phyloP scores from a whole-genome alignment of 352 stramenopile genomes.

The Phytophthora vignae region DNA sequence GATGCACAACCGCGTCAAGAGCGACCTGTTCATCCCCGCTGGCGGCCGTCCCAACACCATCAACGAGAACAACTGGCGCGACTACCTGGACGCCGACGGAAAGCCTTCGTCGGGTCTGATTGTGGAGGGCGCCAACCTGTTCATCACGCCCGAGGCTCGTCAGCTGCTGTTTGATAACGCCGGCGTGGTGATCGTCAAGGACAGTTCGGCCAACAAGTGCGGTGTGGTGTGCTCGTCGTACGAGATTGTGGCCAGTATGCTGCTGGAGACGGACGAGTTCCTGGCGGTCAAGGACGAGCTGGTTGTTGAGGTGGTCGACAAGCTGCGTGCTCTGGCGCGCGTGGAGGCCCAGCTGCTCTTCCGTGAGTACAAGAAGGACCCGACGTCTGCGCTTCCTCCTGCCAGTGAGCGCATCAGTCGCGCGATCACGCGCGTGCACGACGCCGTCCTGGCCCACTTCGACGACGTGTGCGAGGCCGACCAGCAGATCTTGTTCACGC shows the following conservation, averaged over 20 bases:
- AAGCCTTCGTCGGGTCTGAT: conserved; percentile 86
- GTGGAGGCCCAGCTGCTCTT: conserved; percentile 98
- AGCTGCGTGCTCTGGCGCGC: conserved; percentile 92
- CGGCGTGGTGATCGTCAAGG: conserved; percentile 97
- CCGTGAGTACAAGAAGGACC: conserved; percentile 95
- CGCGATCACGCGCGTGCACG: conserved; percentile 96
- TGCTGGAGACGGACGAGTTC: conserved; percentile 97
- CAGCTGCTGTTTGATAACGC: conserved; percentile 95
- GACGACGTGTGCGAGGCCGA: conserved; percentile 91
- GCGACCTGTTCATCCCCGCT: conserved; percentile 86
- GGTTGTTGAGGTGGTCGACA: conserved; percentile 95
- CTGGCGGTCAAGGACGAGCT: conserved; percentile 94
- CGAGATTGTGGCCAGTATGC: conserved; percentile 94
- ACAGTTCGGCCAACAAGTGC: conserved; percentile 95
- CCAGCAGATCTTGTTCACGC: conserved; percentile 79
- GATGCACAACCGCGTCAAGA: conserved; percentile 97
- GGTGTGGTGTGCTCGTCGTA: conserved; percentile 88
- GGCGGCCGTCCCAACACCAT: conserved; percentile 86
- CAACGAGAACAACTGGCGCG: conserved; percentile 88
- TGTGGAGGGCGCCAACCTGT: conserved; percentile 88
- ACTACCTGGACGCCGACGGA: conserved; percentile 71
- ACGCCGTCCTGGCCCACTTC: conserved; percentile 93
- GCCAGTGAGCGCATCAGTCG: conserved; percentile 96
- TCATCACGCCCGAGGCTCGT: conserved; percentile 84
- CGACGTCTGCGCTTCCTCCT: conserved; percentile 85